phyloP scores from a whole-genome alignment of 495 filamentous ascomycete species.

The Podospora conica region DNA sequence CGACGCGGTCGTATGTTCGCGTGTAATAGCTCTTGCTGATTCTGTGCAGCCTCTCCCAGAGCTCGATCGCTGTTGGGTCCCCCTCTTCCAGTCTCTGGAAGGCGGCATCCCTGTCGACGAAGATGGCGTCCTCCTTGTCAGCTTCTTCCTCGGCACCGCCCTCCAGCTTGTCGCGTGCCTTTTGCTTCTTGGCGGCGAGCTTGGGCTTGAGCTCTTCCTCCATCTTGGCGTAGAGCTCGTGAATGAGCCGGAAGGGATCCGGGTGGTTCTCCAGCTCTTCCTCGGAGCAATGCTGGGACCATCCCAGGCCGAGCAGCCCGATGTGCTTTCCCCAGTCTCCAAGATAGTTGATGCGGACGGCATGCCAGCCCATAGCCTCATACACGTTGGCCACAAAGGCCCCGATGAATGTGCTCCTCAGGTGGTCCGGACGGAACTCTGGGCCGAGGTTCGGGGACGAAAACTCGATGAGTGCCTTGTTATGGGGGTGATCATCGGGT shows the following conservation, averaged over 20 bases:
- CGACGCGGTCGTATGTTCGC: conserved; percentile 57
- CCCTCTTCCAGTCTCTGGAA: conserved; percentile 68
- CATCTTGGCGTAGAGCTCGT: conserved; percentile 64
- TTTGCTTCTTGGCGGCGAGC: conserved; percentile 39
- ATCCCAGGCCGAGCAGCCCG: conserved; percentile 63
- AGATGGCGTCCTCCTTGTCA: conserved; percentile 47
- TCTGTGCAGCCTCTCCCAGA: conserved; percentile 61
- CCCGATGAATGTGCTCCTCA: conserved; percentile 72
- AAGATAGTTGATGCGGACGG: conserved; percentile 2
- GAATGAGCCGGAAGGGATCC: conserved; percentile 64
- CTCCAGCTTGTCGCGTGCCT: conserved; percentile 46
- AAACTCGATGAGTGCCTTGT: conserved; percentile 56
- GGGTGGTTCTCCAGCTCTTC: conserved; percentile 31
- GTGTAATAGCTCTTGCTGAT: conserved; percentile 59
- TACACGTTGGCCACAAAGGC: conserved; percentile 65
- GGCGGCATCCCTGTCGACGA: conserved; percentile 54
- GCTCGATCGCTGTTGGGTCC: conserved; percentile 51
- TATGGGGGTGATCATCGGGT: conserved; percentile 15
- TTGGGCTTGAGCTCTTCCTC: conserved; percentile 48
- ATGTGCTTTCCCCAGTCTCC: conserved; percentile 32
- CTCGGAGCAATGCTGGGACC: conserved; percentile 57
- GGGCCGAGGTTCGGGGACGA: conserved; percentile 74
- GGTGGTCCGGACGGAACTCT: conserved; percentile 53
- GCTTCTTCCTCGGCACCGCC: conserved; percentile 25
- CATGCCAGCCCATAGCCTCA: conserved; percentile 53